Evolutionary conservation across 106 monocot genomes (phyloP).

Genomic region (Cymbidium sinense): DNA sequence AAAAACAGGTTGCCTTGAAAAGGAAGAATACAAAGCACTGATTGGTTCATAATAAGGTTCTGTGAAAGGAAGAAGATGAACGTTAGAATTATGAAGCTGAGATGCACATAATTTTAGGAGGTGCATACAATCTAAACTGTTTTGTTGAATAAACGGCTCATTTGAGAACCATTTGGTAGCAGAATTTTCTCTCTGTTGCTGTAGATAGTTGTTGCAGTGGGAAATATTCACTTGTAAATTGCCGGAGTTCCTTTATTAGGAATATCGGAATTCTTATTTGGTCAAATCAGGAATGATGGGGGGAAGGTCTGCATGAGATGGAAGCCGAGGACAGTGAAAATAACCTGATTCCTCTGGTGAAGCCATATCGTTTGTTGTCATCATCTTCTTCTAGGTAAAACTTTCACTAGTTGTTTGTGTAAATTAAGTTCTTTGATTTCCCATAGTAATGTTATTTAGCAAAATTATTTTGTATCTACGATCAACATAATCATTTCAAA

Average conservation of each 20-base stretch:
- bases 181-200: neutral
- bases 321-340: neutral
- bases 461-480: neutral
- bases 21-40: slow-evolving; percentile 49
- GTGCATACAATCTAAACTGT: too few species aligned
- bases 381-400: neutral
- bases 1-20: slow-evolving; percentile 41
- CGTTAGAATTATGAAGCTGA: too few species aligned
- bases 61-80: neutral
- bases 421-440: neutral
- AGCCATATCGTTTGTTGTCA: neutral
- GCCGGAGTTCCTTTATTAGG: neutral
- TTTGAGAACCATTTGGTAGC: neutral
- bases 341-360: neutral
- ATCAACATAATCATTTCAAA: too few species aligned
- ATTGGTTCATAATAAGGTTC: slow-evolving; percentile 9
- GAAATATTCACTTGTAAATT: neutral
- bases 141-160: neutral
- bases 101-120: too few species aligned
- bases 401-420: neutral
- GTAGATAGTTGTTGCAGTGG: neutral
- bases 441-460: neutral
- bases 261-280: neutral
- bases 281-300: neutral
- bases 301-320: neutral